Evolutionary conservation across 2,329 filamentous ascomycete species (phyloP).

Genomic region (Aureobasidium sp.): DNA sequence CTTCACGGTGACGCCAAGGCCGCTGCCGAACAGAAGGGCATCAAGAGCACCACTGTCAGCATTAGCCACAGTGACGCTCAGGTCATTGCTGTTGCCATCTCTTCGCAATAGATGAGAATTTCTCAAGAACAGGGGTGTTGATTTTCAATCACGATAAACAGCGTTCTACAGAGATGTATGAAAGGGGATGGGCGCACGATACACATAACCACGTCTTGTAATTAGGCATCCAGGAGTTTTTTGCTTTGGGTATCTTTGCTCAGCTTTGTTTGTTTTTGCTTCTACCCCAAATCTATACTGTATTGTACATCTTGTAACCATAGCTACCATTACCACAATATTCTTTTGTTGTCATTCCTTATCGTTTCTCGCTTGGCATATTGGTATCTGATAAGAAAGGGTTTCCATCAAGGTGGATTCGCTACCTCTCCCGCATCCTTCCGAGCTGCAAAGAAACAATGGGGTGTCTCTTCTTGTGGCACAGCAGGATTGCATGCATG

Average conservation of each 20-base stretch:
- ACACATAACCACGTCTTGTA: constrained; percentile 13
- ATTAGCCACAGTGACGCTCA: constrained; percentile 95
- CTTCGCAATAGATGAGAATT: constrained; percentile 24
- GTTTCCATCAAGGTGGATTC: not conserved
- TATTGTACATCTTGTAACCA: constrained; percentile 11
- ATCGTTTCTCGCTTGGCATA: not conserved
- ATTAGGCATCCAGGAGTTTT: constrained; percentile 12
- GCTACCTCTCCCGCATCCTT: not conserved
- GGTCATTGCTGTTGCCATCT: constrained; percentile 77
- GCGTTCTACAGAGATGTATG: not conserved
- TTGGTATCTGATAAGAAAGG: not conserved
- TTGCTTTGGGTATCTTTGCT: constrained; percentile 1
- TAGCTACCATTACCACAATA: not conserved
- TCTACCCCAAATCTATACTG: not conserved
- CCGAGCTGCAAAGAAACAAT: not conserved
- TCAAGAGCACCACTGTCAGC: constrained; percentile 84
- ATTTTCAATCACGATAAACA: not conserved
- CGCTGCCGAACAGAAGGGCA: constrained; percentile 77
- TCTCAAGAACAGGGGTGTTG: not conserved
- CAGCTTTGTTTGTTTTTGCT: not conserved
- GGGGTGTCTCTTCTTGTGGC: not conserved
- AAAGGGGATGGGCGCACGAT: not conserved
- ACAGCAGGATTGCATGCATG: not conserved
- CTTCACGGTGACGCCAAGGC: constrained; percentile 77
- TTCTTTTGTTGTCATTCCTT: not conserved